These are phyloP conservation scores for Trypanosoma scelopori DNA, from an alignment of 208 protist genomes.

Conservation along the genomic window DNA sequence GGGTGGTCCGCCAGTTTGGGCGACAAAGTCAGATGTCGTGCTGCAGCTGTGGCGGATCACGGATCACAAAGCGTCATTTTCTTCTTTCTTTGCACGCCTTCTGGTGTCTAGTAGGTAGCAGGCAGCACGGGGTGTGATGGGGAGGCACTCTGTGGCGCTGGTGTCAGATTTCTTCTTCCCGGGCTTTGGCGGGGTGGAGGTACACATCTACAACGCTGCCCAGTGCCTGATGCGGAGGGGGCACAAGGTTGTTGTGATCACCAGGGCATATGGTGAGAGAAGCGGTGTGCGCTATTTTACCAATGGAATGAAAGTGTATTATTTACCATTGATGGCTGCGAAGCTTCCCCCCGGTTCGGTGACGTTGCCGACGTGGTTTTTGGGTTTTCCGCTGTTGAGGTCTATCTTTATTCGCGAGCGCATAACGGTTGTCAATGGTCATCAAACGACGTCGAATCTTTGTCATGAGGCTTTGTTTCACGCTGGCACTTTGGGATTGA, in stretches of 20 bases:
- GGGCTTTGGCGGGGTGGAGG: conserved; percentile 98
- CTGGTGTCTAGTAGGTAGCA: conserved; percentile 6
- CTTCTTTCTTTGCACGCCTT: conserved; percentile 17
- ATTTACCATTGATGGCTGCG: conserved; percentile 93
- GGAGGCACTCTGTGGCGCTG: conserved; percentile 76
- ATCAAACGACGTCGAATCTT: conserved; percentile 96
- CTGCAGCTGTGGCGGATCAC: no score
- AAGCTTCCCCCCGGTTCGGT: conserved; percentile 87
- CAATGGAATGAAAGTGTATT: conserved; percentile 98
- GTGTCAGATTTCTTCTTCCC: conserved; percentile 99
- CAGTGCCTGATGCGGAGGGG: conserved; percentile 95
- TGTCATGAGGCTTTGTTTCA: conserved; percentile 95
- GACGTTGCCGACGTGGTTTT: conserved; percentile 90
- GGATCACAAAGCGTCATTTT: not conserved
- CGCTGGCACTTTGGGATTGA: conserved; percentile 94
- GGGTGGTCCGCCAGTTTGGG: no score
- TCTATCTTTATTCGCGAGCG: conserved; percentile 95
- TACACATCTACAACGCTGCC: conserved; percentile 96
- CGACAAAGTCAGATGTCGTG: no score
- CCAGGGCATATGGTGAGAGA: conserved; percentile 93
- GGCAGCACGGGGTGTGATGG: conserved; percentile 34
- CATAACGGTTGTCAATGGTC: conserved; percentile 97
- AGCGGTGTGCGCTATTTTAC: conserved; percentile 96
- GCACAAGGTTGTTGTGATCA: conserved; percentile 97
- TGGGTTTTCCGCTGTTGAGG: conserved; percentile 88